These are phyloP conservation scores for Leccinellum luteum DNA, from an alignment of 768 basidiomycete species.

Conservation along the genomic window DNA sequence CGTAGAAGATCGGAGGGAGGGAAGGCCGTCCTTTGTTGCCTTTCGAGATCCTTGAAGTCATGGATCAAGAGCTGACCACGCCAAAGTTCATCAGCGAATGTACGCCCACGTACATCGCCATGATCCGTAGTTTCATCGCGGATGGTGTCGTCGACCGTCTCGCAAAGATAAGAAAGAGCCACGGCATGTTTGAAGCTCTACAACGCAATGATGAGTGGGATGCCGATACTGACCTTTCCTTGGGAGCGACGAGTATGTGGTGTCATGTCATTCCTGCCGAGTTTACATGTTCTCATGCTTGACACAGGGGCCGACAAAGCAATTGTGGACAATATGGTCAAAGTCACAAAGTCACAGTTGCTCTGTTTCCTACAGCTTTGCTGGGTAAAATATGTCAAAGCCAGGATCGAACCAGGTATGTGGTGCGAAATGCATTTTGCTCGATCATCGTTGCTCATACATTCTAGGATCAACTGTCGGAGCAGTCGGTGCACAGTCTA, in stretches of 20 bases:
- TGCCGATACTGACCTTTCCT: constrained; percentile 67
- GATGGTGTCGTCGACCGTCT: constrained; percentile 65
- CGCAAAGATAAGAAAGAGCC: constrained; percentile 61
- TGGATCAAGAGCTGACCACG: constrained; percentile 58
- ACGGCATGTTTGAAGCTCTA: constrained; percentile 83
- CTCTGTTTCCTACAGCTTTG: constrained; percentile 80
- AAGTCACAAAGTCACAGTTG: constrained; percentile 84
- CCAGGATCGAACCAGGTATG: constrained; percentile 92
- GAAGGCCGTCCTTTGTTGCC: constrained; percentile 70
- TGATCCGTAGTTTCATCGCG: constrained; percentile 68
- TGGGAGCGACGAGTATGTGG: constrained; percentile 68
- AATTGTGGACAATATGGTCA: constrained; percentile 85
- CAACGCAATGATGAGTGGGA: constrained; percentile 77
- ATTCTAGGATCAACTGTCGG: constrained; percentile 89
- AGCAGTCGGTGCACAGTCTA: constrained; percentile 97
- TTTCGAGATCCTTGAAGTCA: constrained; percentile 77
- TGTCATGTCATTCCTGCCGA: neutral
- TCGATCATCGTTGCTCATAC: neutral
- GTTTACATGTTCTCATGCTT: neutral
- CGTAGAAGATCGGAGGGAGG: constrained; percentile 62
- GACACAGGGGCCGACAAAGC: constrained; percentile 59
- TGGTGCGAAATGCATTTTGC: neutral
- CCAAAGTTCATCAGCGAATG: constrained; percentile 67
- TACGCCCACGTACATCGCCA: constrained; percentile 64
- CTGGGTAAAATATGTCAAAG: constrained; percentile 89